Evolutionary conservation across 225 moss, liverwort and hornwort species (phyloP).

Genomic region (Pseudisothecium myosuroides): DNA sequence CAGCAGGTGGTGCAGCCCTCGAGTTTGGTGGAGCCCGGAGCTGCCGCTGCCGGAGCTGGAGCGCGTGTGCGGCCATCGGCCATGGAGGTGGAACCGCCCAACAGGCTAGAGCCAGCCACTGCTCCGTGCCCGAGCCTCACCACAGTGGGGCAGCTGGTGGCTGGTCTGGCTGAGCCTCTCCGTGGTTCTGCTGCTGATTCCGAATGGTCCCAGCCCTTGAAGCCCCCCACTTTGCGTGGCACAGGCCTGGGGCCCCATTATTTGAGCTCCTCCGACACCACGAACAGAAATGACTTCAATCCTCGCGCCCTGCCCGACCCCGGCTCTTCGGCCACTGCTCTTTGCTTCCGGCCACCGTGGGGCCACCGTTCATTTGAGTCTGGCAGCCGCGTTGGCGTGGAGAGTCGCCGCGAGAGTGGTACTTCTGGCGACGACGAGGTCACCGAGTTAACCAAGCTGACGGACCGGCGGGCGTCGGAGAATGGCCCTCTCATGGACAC

Average conservation of each 20-base stretch:
- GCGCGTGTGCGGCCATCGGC: neutral
- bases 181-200: neutral
- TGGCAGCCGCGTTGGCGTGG: neutral
- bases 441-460: slow-evolving; percentile 34
- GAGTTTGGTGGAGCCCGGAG: neutral
- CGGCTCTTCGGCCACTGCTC: neutral
- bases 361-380: neutral
- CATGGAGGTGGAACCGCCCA: neutral
- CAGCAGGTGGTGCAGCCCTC: neutral
- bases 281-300: neutral
- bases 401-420: neutral
- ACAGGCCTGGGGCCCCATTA: neutral
- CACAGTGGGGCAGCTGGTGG: neutral
- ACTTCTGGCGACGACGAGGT: slow-evolving; percentile 8
- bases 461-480: slow-evolving; percentile 20
- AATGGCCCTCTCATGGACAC: slow-evolving; percentile 32
- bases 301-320: neutral
- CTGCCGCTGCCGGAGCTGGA: neutral
- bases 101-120: neutral
- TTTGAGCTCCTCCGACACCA: neutral
- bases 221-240: neutral
- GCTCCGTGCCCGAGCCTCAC: neutral
- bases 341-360: neutral
- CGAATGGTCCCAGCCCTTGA: neutral
- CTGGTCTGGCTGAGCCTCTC: neutral